Evolutionary conservation across 2,329 filamentous ascomycete genomes (phyloP), one percentile per base, ranked within the genome.

Genomic region (Fusarium falciforme): DNA sequence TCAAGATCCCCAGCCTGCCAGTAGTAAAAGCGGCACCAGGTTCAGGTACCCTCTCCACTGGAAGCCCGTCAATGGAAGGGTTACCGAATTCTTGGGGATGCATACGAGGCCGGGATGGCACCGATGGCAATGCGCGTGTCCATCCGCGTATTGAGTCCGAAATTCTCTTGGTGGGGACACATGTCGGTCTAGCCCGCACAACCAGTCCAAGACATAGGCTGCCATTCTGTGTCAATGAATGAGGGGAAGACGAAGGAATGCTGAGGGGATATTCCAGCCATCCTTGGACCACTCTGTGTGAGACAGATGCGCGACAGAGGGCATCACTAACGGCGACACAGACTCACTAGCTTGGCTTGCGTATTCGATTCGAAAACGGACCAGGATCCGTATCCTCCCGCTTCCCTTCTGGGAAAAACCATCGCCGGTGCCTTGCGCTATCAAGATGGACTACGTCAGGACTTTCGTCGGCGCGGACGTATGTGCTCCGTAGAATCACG

Each of bases 331-430:
- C 42, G 47, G 61, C 59, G 38, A 64, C 54, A 57, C 35, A 70
- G 57, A 68, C 71, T 74, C 57, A 68, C 64, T 40, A 35, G 31
- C 72, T 74, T 61, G 71, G 72, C 72, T 67, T 75, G 72, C 72
- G 72, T 74, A 63, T 66, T 66, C 72, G 68, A 70, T 52, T 59
- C 58, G 22, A 29, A 40, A 25, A 61, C 25, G 4, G 68, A 52
- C 64, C 31, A 52, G 71, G 71, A 35, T 49, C 44, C 25, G 25
- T 49, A 49, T 49, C 44, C 44, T 72, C 49, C 33, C n/a, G 57
- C 25, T 31, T 61, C 61, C 38, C 64, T 17, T 38, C 35, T 54
- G 25, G 55, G 49, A 38, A 44, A 20, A 31, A 40, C 44, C 12
- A 47, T 47, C 54, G n/a, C 60, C 38, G 66, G 68, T 70, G 59